Evolutionary conservation across 2,329 filamentous ascomycete genomes (phyloP), one percentile per base, ranked within the genome.

Genomic region (Xylariaceae sp.): DNA sequence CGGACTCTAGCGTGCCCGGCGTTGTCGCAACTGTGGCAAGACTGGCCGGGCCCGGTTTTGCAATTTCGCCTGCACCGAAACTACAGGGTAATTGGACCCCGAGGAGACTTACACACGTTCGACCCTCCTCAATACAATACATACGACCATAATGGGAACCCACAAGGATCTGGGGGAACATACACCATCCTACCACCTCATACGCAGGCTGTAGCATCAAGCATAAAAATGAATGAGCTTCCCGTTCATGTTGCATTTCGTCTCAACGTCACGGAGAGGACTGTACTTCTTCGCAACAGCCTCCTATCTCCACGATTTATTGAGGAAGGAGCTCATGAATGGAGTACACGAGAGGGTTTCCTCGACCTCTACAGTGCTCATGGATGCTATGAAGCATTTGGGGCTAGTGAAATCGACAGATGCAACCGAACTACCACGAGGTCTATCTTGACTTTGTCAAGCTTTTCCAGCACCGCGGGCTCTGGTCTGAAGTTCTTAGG

Each of bases 241-340:
- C 42, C 42, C 11, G 6, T 14, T 15, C 8, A 36, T 5, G 32
- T 44, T 17, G 7, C 28, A 13, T 15, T 41, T 2, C 42, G 42
- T 15, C 18, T 44, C 2, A 40, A 43, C 18, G 14, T 11, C 2
- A 6, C 18, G 3, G 18, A 46, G 30, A 36, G 8, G 5, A 17
- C 43, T 32, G 40, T 40, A 5, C 8, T 46, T 16, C 31, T 46
- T 13, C 36, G 43, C 21, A 40, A 46, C 14, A 36, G 40, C 17
- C 18, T 23, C 23, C 33, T 46, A 3, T 16, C 43, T 6, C 43
- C 43, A 31, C 16, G 30, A 5, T 36, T 46, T 31, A 14, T 44
- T 6, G 34, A 35, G 9, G 21, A 31, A 3, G 44, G 44, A 13
- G 40, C 41, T 9, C 44, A 44, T 6, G 44, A 46, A 29, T 38